Evolutionary conservation across 2,329 filamentous ascomycete genomes (phyloP), one percentile per base, ranked within the genome.

Genomic region (Colletotrichum eleusines): DNA sequence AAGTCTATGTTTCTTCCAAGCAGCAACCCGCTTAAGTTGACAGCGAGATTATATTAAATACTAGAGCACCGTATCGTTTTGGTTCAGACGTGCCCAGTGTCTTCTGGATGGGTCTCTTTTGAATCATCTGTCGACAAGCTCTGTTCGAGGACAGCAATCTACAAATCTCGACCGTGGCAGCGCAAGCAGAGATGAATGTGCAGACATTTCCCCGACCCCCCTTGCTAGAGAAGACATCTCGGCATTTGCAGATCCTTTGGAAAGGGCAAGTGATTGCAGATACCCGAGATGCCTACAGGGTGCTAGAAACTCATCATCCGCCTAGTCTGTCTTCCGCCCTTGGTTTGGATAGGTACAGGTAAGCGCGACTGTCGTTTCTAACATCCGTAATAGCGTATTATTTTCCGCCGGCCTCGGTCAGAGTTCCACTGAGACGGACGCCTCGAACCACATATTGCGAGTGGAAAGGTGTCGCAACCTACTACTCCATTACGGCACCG

Each of bases 231-330:
- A 83, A 81, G 74, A 87, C 84, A 6, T 76, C 82, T 2, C 81
- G 86, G 60, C 87, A 89, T 75, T 79, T 91, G 57, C 83, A 84
- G 73, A 84, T 91, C 72, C 87, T 84, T 76, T 90, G 86, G 83
- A 81, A 85, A 33, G 85, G 84, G 26, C 79, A 85, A 55, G 79
- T 84, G 59, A 85, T 91, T 72, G 89, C 87, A 14, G 87, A 90
- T 53, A 90, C 89, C 8, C 85, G 81, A 65, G 83, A 87, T 55
- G 87, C 85, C 3, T 90, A 85, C 76, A 90, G 89, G 88, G 88
- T 89, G 5, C 80, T 91, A 42, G 88, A 91, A 77, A 90, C 88
- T 23, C 87, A 88, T 73, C 88, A 90, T 74, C 87, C 89, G 42
- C 89, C 89, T 6, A 90, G 86, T 88, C 75, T 58, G 82, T 81